Percentiles rank a stretch among this genome's conserved stretches.
These are phyloP conservation scores for Saccharomycopsis malanga DNA, from an alignment of 805 yeast species.

Conservation along the genomic window DNA sequence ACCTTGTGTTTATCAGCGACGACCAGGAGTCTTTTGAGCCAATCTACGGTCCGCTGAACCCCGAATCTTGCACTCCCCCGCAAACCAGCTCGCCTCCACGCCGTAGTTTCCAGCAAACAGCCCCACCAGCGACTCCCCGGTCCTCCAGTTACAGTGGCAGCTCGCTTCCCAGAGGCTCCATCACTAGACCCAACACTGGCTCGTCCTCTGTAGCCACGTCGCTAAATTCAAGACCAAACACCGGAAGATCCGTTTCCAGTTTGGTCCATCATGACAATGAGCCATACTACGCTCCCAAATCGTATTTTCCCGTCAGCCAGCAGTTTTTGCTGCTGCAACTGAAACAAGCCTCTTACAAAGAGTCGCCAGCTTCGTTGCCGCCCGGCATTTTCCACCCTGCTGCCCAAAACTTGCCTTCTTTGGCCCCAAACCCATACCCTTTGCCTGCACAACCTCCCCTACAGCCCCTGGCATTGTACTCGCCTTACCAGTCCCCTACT, in stretches of 20 bases:
- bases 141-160: background rate
- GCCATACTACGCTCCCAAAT: background rate
- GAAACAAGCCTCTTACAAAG: too few species aligned
- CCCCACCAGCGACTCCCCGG: background rate
- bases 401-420: background rate
- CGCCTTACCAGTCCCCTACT: too few species aligned
- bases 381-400: too few species aligned
- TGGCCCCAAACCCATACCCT: too few species aligned
- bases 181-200: background rate
- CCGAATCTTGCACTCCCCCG: background rate
- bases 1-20: constrained; percentile 16
- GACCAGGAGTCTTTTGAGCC: constrained; percentile 19
- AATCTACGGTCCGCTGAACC: constrained; percentile 13
- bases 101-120: background rate
- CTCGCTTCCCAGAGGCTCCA: background rate
- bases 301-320: background rate
- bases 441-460: too few species aligned
- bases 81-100: background rate
- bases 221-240: constrained; percentile 3
- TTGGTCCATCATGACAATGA: background rate
- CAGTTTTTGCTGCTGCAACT: too few species aligned
- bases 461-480: too few species aligned
- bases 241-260: constrained; percentile 10
- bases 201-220: background rate
- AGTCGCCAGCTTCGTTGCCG: too few species aligned